These are phyloP conservation scores for Coemansia sp. DNA, from an alignment of 192 early-diverging fungal species.

Conservation along the genomic window DNA sequence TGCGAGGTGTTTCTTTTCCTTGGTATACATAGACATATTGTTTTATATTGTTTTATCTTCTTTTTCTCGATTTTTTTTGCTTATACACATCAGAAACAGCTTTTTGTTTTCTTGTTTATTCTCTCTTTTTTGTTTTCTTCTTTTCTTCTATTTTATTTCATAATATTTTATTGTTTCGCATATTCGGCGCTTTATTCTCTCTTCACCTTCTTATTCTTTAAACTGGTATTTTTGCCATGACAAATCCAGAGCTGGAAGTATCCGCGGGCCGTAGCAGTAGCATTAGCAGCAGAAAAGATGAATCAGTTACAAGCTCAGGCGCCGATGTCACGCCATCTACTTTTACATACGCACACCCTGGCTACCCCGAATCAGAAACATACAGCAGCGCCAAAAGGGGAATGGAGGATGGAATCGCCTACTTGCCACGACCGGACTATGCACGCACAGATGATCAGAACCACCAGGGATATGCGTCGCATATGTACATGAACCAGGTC, in stretches of 20 bases:
- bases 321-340: neutral
- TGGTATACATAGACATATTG: neutral
- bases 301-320: neutral
- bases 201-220: neutral
- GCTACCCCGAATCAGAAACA: neutral
- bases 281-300: constrained; percentile 7
- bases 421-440: neutral
- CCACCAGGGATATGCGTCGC: neutral
- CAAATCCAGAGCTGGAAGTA: constrained; percentile 3
- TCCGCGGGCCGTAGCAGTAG: constrained; percentile 7
- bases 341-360: neutral
- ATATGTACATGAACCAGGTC: neutral
- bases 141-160: neutral
- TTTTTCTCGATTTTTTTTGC: constrained; percentile 12
- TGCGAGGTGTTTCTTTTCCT: neutral
- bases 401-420: neutral
- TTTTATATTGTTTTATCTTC: neutral
- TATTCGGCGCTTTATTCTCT: neutral
- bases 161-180: neutral
- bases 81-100: neutral
- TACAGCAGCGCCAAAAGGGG: neutral
- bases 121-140: neutral
- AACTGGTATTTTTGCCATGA: constrained; percentile 4
- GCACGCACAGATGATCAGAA: neutral
- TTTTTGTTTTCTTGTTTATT: constrained; percentile 2